Percentiles rank a stretch among this genome's conserved stretches.
phyloP scores from a whole-genome alignment of 306 rosid species.

The Fagus sylvatica region DNA sequence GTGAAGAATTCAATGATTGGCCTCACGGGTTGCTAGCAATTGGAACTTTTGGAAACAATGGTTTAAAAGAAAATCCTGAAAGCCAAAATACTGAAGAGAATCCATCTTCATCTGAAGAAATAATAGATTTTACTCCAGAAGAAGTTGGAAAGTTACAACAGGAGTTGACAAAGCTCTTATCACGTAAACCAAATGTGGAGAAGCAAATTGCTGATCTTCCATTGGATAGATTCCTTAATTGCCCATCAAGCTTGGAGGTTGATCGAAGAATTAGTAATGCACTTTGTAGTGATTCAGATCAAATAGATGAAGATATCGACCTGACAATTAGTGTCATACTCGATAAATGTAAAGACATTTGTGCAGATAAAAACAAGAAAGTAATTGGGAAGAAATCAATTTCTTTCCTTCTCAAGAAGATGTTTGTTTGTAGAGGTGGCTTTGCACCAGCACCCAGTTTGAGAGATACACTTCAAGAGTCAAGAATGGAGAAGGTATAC shows the following conservation, averaged over 20 bases:
- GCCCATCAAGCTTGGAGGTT: slow-evolving; percentile 97
- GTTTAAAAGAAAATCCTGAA: slow-evolving; percentile 46
- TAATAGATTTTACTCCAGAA: slow-evolving; percentile 77
- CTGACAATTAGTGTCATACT: slow-evolving; percentile 82
- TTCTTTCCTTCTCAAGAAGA: slow-evolving; percentile 85
- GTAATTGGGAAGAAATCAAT: slow-evolving; percentile 76
- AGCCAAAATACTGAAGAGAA: slow-evolving; percentile 46
- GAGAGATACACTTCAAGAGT: slow-evolving; percentile 81
- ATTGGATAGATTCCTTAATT: slow-evolving; percentile 88
- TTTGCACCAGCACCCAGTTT: slow-evolving; percentile 77
- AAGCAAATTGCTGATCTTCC: slow-evolving; percentile 83
- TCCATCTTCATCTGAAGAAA: slow-evolving; percentile 65
- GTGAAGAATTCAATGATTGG: slow-evolving; percentile 96
- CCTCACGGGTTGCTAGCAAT: slow-evolving; percentile 85
- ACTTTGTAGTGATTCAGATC: slow-evolving; percentile 50
- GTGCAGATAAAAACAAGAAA: slow-evolving; percentile 60
- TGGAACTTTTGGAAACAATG: slow-evolving; percentile 88
- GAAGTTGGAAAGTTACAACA: slow-evolving; percentile 88
- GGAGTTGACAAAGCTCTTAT: slow-evolving; percentile 71
- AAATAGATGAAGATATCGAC: slow-evolving; percentile 78
- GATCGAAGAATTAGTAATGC: slow-evolving; percentile 76
- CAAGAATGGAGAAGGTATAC: slow-evolving; percentile 93
- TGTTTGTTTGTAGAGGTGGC: slow-evolving; percentile 86
- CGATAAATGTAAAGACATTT: slow-evolving; percentile 77
- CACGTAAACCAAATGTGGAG: slow-evolving; percentile 68